A percentile compares a stretch with the other conserved stretches of the same genome.
Conservation (phyloP, 192 early-diverging fungal genomes). For the Funneliformis mosseae region DNA sequence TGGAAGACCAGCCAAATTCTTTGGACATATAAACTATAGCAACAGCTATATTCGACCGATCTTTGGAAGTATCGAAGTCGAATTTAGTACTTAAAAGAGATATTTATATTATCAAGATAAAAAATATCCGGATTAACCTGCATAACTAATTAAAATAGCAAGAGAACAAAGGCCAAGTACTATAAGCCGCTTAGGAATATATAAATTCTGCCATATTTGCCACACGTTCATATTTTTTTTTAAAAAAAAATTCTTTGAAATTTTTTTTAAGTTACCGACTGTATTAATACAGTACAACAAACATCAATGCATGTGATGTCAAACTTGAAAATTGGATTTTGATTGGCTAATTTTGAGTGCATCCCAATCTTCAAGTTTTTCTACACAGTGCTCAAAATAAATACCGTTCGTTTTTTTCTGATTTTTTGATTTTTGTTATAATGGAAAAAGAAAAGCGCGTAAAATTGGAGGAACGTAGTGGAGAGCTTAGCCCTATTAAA, state of each 20-base stretch:
- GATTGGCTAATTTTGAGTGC: too few species aligned
- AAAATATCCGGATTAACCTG: not conserved
- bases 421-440: too few species aligned
- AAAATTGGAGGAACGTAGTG: not conserved
- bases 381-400: too few species aligned
- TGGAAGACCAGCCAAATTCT: slow-evolving; percentile 38
- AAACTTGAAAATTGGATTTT: too few species aligned
- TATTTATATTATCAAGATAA: not conserved
- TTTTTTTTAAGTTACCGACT: too few species aligned
- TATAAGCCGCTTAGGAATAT: slow-evolving; percentile 16
- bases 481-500: not conserved
- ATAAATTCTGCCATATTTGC: not conserved
- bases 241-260: too few species aligned
- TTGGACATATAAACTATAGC: slow-evolving; percentile 43
- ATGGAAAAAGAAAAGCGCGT: not conserved
- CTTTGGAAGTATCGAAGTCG: slow-evolving; percentile 8
- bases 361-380: too few species aligned
- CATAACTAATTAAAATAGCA: slow-evolving; percentile 13
- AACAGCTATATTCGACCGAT: slow-evolving; percentile 47
- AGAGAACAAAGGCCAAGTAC: slow-evolving; percentile 23
- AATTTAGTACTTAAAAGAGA: not conserved
- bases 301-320: too few species aligned
- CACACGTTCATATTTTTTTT: not conserved
- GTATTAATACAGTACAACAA: too few species aligned
- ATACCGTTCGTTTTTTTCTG: not conserved